Conservation (phyloP, 495 filamentous ascomycete species). For the Talaromyces proteolyticus region DNA sequence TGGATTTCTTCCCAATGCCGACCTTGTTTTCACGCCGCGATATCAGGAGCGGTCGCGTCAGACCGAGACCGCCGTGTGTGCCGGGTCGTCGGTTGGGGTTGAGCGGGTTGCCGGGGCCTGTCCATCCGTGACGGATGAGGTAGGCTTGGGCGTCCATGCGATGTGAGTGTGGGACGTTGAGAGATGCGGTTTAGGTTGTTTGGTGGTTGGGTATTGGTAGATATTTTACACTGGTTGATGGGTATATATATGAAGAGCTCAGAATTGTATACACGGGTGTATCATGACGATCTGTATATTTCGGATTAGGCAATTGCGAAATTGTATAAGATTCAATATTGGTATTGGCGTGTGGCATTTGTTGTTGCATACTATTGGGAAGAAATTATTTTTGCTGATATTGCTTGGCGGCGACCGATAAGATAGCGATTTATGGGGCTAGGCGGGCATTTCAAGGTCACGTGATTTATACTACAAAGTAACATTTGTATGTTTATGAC, state of each 20-base stretch:
- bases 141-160: slow-evolving; percentile 65
- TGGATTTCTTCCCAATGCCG: slow-evolving; percentile 65
- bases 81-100: slow-evolving; percentile 57
- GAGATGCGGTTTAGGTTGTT: neutral
- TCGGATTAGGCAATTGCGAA: too few species aligned
- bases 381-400: slow-evolving; percentile 1
- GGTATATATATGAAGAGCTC: neutral
- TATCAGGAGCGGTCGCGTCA: slow-evolving; percentile 63
- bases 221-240: too few species aligned
- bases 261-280: neutral
- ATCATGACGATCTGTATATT: neutral
- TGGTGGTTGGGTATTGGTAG: neutral
- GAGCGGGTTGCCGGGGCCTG: slow-evolving; percentile 67
- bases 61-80: slow-evolving; percentile 55
- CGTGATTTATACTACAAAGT: neutral
- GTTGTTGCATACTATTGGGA: slow-evolving; percentile 11
- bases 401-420: neutral
- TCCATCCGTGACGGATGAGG: slow-evolving; percentile 74
- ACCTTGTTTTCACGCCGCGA: slow-evolving; percentile 61
- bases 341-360: too few species aligned
- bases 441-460: neutral
- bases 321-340: too few species aligned
- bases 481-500: too few species aligned
- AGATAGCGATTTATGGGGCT: neutral
- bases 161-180: neutral